A percentile compares a stretch with the other conserved stretches of the same genome.
These are phyloP conservation scores for Phaeosphaeriaceae sp. DNA, from an alignment of 2,329 filamentous ascomycete genomes.

Conservation along the genomic window DNA sequence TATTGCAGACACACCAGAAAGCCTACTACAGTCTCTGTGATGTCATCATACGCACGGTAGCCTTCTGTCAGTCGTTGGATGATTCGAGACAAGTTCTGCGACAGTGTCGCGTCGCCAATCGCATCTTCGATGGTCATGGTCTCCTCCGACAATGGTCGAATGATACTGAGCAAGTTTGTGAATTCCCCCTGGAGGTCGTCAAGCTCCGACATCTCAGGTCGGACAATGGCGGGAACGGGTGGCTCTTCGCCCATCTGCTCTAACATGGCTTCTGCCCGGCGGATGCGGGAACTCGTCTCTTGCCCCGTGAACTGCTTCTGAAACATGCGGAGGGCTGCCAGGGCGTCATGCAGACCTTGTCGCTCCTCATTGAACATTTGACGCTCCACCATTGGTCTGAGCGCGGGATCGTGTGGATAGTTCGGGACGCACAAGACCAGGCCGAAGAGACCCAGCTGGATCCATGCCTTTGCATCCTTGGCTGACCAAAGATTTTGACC, in stretches of 20 bases:
- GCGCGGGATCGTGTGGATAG: conserved; percentile 81
- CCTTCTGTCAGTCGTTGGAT: conserved; percentile 72
- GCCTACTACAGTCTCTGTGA: conserved; percentile 78
- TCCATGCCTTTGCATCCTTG: conserved; percentile 66
- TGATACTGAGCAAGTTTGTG: conserved; percentile 68
- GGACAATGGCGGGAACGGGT: conserved; percentile 71
- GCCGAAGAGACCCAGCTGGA: conserved; percentile 76
- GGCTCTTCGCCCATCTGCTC: conserved; percentile 71
- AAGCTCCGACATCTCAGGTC: conserved; percentile 74
- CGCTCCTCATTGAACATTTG: conserved; percentile 66
- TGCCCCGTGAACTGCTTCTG: conserved; percentile 74
- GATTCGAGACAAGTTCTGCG: conserved; percentile 71
- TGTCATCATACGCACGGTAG: conserved; percentile 84
- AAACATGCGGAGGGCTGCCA: conserved; percentile 70
- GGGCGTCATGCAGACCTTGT: conserved; percentile 62
- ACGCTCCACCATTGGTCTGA: conserved; percentile 69
- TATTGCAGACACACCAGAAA: conserved; percentile 82
- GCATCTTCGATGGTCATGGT: conserved; percentile 33
- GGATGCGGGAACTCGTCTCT: conserved; percentile 70
- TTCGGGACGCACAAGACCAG: conserved; percentile 86
- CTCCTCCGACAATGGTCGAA: conserved; percentile 37
- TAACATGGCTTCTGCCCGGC: conserved; percentile 70
- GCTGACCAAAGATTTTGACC: conserved; percentile 6
- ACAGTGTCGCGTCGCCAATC: conserved; percentile 47
- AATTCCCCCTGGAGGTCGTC: conserved; percentile 83